A percentile compares a stretch with the other conserved stretches of the same genome.
Conservation (phyloP, 2,329 filamentous ascomycete species). For the Xylariaceae sp. region DNA sequence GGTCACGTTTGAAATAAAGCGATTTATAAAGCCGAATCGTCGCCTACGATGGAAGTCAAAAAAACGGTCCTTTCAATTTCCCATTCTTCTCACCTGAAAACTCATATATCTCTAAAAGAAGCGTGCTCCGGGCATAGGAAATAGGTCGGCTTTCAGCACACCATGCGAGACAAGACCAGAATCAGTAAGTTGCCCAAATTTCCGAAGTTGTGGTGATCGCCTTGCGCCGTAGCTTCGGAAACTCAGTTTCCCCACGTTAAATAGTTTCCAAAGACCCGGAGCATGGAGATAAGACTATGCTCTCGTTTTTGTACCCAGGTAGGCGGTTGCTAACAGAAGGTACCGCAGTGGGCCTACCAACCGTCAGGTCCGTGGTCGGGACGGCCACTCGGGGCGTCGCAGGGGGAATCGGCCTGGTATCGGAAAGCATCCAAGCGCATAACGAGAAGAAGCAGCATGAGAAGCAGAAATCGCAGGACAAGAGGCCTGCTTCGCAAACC, state of each 20-base stretch:
- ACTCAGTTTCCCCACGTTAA: too few relatives aligned
- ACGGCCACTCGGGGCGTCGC: neutral
- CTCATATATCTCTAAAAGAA: too few relatives aligned
- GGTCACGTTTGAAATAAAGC: neutral
- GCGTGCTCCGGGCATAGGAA: too few relatives aligned
- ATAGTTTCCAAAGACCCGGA: too few relatives aligned
- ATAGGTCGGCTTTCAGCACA: too few relatives aligned
- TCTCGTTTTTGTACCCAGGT: too few relatives aligned
- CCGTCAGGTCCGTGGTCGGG: neutral
- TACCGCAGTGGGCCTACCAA: neutral
- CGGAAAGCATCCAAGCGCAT: neutral
- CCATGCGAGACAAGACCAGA: too few relatives aligned
- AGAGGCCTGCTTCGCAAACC: neutral
- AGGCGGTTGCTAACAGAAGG: neutral
- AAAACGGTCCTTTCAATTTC: neutral
- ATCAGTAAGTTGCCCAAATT: too few relatives aligned
- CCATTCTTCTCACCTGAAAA: too few relatives aligned
- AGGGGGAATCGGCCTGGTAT: neutral
- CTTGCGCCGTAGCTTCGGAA: too few relatives aligned
- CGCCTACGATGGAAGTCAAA: neutral
- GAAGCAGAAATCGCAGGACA: neutral
- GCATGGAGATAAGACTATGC: too few relatives aligned
- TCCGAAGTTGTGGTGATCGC: too few relatives aligned
- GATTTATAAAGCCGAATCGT: neutral
- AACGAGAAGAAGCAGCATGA: neutral